A percentile compares a stretch with the other conserved stretches of the same genome.
Evolutionary conservation across 1,284 basidiomycete species (phyloP).

Genomic region (Microbotryum violaceum): DNA sequence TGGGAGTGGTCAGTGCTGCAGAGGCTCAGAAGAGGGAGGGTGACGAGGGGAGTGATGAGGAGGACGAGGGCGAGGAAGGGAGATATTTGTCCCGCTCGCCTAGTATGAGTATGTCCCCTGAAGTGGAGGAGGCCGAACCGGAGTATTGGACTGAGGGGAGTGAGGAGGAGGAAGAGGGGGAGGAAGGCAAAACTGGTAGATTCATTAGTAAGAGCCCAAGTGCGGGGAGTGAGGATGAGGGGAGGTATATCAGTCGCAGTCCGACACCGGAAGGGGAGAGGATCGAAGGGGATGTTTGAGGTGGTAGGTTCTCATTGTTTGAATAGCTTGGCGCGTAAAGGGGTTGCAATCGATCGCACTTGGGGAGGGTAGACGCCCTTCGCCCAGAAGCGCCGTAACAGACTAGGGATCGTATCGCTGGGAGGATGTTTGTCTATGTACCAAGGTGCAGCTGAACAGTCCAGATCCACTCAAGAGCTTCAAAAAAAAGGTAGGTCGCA

Average conservation of each 20-base stretch:
- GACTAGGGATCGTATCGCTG: too few relatives aligned
- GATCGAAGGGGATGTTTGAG: slow-evolving; percentile 23
- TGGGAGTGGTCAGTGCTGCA: slow-evolving; percentile 45
- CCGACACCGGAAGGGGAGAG: slow-evolving; percentile 19
- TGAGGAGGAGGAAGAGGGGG: slow-evolving; percentile 5
- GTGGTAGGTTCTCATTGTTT: too few relatives aligned
- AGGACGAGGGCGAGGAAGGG: slow-evolving; percentile 15
- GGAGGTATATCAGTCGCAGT: slow-evolving; percentile 26
- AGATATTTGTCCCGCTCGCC: slow-evolving; percentile 24
- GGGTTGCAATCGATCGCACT: too few relatives aligned
- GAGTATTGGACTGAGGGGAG: slow-evolving; percentile 17
- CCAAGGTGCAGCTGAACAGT: too few relatives aligned
- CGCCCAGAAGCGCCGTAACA: too few relatives aligned
- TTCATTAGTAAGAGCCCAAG: slow-evolving; percentile 14
- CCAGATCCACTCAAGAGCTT: too few relatives aligned
- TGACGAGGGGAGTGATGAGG: slow-evolving; percentile 13
- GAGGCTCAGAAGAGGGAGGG: slow-evolving; percentile 14
- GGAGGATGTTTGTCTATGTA: too few relatives aligned
- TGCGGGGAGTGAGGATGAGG: slow-evolving; percentile 8
- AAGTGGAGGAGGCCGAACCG: slow-evolving; percentile 7
- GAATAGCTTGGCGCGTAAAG: too few relatives aligned
- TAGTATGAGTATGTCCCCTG: slow-evolving; percentile 15
- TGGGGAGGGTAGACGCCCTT: too few relatives aligned
- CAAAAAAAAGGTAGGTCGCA: too few relatives aligned
- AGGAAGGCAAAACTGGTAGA: not conserved